Base-by-base conservation (phyloP, 2,329 filamentous ascomycete genomes). In the Fusarium compactum region DNA sequence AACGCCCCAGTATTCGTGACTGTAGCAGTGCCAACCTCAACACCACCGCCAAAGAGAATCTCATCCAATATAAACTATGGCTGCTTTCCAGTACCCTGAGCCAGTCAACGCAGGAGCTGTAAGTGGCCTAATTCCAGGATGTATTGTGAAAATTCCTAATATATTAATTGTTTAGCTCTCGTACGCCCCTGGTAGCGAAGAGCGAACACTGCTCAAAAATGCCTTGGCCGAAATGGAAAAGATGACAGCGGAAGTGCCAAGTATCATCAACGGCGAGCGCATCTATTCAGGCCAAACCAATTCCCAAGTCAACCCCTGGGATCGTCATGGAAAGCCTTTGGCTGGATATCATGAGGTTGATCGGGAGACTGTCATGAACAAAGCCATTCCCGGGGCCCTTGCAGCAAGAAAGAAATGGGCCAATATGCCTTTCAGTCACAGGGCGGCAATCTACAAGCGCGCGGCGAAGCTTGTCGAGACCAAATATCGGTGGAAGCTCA, bases 311-410 rank as follows among this genome's bases (percentile, higher is more conserved):
- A 53, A 50, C 44, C 58, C 58, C 29, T 62, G 43, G 51, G 34
- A 55, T 27, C 32, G 14, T 16, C 57, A 24, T 8, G 16, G 41
- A 30, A 47, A 34, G 0, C 29, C 44, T 38, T 30, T 62, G 34
- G 43, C 58, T 16, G 52, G 44, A 12, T 62, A 62, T n/a, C 29
- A 60, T 25, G 44, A 62, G 44, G 50, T 50, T n/a, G 50, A 62
- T 34, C 44, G 32, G 32, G 44, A 32, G 8, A 50, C 25, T 20
- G 24, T 54, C 20, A 27, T 46, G 27, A 27, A 62, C 8, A 59
- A 59, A 18, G 58, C 58, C 6, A 62, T 62, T 8, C 44, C 43
- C 27, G 58, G 58, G 15, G 51, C 58, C n/a, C 58, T 62, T 24
- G 58, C 43, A 15, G 58, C 58, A 16, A 62, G 45, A 20, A 56